phyloP scores from a whole-genome alignment of 257 asterid genomes.

The Capsicum rhomboideum region DNA sequence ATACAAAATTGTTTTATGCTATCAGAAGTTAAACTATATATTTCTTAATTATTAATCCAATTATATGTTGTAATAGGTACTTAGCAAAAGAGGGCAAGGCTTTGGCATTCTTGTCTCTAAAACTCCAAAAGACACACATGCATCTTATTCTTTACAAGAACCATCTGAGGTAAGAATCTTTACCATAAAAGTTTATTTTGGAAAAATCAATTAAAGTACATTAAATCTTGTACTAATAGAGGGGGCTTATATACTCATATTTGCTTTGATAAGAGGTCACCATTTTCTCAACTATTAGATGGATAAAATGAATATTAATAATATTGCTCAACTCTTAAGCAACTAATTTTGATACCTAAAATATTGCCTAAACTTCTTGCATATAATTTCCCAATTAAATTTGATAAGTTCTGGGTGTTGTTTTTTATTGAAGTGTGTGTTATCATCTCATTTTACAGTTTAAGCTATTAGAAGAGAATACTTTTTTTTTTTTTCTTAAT shows the following conservation, averaged over 20 bases:
- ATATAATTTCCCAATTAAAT: background rate
- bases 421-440: background rate
- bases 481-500: background rate
- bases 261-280: background rate
- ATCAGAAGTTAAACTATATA: background rate
- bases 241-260: background rate
- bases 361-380: background rate
- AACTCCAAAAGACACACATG: constrained; percentile 68
- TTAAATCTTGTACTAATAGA: background rate
- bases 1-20: background rate
- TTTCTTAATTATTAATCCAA: background rate
- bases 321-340: background rate
- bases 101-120: constrained; percentile 83
- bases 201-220: background rate
- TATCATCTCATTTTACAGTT: too few species aligned
- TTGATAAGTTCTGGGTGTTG: background rate
- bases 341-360: background rate
- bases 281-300: background rate
- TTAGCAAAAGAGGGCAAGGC: constrained; percentile 72
- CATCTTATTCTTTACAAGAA: constrained; percentile 76
- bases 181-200: background rate
- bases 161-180: constrained; percentile 64
- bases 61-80: constrained; percentile 33
- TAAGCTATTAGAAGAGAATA: background rate
- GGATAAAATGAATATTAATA: background rate